A percentile compares a stretch with the other conserved stretches of the same genome.
phyloP scores from a whole-genome alignment of 441 rosid species.

The Metrosideros polymorpha region DNA sequence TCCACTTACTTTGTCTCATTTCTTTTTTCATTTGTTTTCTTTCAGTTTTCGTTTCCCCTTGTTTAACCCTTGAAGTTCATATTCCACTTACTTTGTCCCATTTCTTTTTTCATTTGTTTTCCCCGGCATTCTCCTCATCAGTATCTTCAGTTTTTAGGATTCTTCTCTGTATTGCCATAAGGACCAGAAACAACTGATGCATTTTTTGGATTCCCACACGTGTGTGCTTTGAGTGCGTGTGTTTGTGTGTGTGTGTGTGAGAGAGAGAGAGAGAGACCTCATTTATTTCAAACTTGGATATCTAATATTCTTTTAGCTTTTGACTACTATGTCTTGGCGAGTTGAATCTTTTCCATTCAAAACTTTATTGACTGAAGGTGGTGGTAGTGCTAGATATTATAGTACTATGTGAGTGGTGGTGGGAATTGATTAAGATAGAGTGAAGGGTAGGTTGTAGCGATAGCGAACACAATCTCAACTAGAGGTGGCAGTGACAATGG shows the following conservation, averaged over 20 bases:
- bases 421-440: neutral
- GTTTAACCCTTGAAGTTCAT: neutral
- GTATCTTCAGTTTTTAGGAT: neutral
- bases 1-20: neutral
- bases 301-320: neutral
- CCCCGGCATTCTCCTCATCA: neutral
- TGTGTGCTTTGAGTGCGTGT: neutral
- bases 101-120: neutral
- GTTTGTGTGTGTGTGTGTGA: neutral
- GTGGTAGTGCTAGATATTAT: neutral
- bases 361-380: neutral
- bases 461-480: neutral
- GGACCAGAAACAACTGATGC: neutral
- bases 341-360: neutral
- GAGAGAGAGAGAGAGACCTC: neutral
- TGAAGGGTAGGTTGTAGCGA: neutral
- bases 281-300: neutral
- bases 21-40: neutral
- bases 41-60: neutral
- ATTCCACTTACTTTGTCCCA: neutral
- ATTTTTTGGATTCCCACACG: neutral
- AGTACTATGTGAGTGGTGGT: neutral
- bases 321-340: neutral
- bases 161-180: neutral
- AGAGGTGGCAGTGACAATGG: neutral